Conservation (phyloP, 2,329 filamentous ascomycete species). For the Hymenoscyphus albidus region DNA sequence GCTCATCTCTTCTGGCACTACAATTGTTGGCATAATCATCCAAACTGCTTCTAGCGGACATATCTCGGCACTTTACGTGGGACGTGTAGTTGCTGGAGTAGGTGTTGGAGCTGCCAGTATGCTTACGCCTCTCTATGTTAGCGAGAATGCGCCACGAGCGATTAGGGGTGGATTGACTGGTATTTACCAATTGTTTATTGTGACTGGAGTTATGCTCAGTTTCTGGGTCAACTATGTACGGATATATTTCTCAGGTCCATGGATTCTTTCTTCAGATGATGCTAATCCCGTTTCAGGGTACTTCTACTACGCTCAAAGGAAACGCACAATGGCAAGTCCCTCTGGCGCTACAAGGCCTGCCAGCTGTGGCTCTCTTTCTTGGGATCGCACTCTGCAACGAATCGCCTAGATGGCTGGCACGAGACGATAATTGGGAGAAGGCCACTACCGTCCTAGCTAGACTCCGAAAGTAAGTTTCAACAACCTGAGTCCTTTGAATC, state of each 20-base stretch:
- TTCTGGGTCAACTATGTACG: slow-evolving; percentile 50
- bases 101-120: slow-evolving; percentile 48
- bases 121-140: slow-evolving; percentile 36
- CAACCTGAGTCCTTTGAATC: not conserved
- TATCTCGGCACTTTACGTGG: slow-evolving; percentile 61
- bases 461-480: slow-evolving; percentile 37
- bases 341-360: slow-evolving; percentile 60
- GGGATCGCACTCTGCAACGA: slow-evolving; percentile 59
- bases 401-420: slow-evolving; percentile 65
- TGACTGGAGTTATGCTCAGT: slow-evolving; percentile 37
- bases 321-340: slow-evolving; percentile 53
- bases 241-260: slow-evolving; percentile 34
- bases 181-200: slow-evolving; percentile 48
- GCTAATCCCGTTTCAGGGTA: slow-evolving; percentile 18
- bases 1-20: slow-evolving; percentile 52
- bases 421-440: slow-evolving; percentile 64
- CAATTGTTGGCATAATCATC: slow-evolving; percentile 59
- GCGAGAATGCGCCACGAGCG: slow-evolving; percentile 48
- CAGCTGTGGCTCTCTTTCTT: slow-evolving; percentile 55
- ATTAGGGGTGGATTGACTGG: slow-evolving; percentile 49
- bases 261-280: not conserved
- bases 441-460: slow-evolving; percentile 52
- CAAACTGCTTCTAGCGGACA: slow-evolving; percentile 60
- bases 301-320: slow-evolving; percentile 34
- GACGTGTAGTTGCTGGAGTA: slow-evolving; percentile 51